Percentiles rank a stretch among this genome's conserved stretches.
These are phyloP conservation scores for Trichoderma sp. DNA, from an alignment of 2,329 filamentous ascomycete species.

Conservation along the genomic window DNA sequence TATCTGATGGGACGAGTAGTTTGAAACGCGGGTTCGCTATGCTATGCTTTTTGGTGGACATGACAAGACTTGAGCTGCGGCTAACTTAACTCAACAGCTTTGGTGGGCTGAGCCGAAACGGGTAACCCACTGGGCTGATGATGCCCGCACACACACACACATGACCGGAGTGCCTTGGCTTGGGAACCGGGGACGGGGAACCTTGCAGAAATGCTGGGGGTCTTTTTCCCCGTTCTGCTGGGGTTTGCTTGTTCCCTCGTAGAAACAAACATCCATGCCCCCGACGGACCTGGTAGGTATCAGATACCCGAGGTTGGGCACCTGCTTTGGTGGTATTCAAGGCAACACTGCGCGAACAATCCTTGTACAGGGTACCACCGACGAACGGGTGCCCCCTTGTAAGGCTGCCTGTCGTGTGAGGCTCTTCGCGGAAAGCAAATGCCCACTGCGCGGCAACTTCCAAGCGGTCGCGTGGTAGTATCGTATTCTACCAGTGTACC, in stretches of 20 bases:
- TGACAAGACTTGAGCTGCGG: not conserved
- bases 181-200: conserved; percentile 1
- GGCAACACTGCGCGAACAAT: not conserved
- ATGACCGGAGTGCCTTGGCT: not conserved
- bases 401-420: not conserved
- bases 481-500: not conserved
- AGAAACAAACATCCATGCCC: not conserved
- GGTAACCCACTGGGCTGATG: conserved; percentile 3
- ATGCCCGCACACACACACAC: not conserved
- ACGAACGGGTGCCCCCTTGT: not conserved
- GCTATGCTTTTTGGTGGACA: not conserved
- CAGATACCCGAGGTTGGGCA: not conserved
- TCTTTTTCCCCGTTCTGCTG: not conserved
- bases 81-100: not conserved
- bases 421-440: not conserved
- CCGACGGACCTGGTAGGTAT: not conserved
- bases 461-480: not conserved
- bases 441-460: not conserved
- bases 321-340: not conserved
- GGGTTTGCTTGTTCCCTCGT: not conserved
- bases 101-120: not conserved
- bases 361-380: not conserved
- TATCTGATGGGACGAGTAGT: not conserved
- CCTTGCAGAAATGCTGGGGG: conserved; percentile 9
- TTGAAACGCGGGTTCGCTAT: not conserved